Base-by-base conservation (phyloP, 2,329 filamentous ascomycete genomes). In the Sporothrix mexicana region DNA sequence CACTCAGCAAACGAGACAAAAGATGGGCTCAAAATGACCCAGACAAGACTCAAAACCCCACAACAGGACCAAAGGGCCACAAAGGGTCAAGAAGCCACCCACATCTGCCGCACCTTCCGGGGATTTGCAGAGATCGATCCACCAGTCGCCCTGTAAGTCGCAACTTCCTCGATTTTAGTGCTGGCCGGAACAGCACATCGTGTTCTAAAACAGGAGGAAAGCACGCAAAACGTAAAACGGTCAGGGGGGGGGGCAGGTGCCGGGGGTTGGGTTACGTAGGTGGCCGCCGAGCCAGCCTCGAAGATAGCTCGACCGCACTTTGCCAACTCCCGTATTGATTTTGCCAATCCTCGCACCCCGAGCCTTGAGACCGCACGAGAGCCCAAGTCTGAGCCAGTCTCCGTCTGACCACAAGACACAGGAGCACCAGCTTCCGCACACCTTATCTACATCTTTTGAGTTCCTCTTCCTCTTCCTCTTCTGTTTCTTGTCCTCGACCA, bases 281-380 rank as follows among this genome's bases (percentile, higher is more conserved):
- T 36, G 30, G 4, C 30, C 30, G 7, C 30, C 30, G 3, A 36
- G 30, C 30, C 30, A 36, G 30, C 30, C 30, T 36, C 30, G 30
- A 36, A 36, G 30, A 36, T 36, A 36, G 30, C 7, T 47, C 61
- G 41, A 64, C 36, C n/a, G n/a, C n/a, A 64, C n/a, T 9, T 47
- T 15, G 45, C 41, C n/a, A 62, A 43, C 59, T 64, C 61, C 61
- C 41, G n/a, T 64, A 64, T 64, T 20, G 57, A 62, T 20, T n/a
- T n/a, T 43, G 57, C 20, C 57, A 41, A 47, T 47, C 41, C 41
- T 64, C 41, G 25, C 59, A 45, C 41, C 61, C 41, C 61, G 41
- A 64, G 61, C 41, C 41, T 64, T 25, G 41, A 25, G 61, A 25
- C 41, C 25, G 9, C 61, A 15, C 61, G 41, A 36, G 59, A 64